A percentile compares a stretch with the other conserved stretches of the same genome.
Evolutionary conservation across 2,329 filamentous ascomycete genomes (phyloP).

Genomic region (Cladophialophora yegresii): DNA sequence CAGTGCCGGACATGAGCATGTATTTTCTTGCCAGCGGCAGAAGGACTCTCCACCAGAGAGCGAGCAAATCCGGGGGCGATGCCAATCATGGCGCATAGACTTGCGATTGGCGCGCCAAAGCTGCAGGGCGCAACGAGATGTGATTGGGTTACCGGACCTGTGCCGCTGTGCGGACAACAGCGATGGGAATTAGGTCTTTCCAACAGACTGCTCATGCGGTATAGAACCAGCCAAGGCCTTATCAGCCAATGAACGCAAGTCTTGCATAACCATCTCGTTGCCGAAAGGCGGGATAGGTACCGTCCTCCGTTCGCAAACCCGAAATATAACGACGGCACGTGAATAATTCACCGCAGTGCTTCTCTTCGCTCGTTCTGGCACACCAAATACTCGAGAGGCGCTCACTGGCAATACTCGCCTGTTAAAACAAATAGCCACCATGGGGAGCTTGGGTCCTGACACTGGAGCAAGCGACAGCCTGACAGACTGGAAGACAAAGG

Average conservation of each 20-base stretch:
- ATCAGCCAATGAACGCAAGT: not conserved
- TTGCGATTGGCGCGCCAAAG: not conserved
- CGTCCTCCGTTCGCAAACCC: not conserved
- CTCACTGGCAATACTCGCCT: not conserved
- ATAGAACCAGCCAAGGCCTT: not conserved
- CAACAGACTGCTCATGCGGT: not conserved
- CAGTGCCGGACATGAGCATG: not conserved
- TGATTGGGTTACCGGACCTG: slow-evolving; percentile 10
- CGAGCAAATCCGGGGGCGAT: not conserved
- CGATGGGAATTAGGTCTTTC: not conserved
- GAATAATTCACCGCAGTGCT: not conserved
- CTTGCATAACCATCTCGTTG: not conserved
- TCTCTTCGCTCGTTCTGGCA: not conserved
- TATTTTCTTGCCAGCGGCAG: not conserved
- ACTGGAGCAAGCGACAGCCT: not conserved
- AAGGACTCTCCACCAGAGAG: not conserved
- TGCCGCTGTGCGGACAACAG: slow-evolving; percentile 18
- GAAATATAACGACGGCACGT: not conserved
- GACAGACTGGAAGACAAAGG: slow-evolving; percentile 26
- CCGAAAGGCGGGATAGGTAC: not conserved
- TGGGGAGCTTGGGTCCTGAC: slow-evolving; percentile 18
- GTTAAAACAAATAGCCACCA: not conserved
- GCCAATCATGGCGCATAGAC: not conserved
- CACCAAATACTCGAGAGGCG: not conserved
- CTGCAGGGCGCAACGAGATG: slow-evolving; percentile 14